Conservation (phyloP, 139 green algal species). For the Picochlorum sp. region DNA sequence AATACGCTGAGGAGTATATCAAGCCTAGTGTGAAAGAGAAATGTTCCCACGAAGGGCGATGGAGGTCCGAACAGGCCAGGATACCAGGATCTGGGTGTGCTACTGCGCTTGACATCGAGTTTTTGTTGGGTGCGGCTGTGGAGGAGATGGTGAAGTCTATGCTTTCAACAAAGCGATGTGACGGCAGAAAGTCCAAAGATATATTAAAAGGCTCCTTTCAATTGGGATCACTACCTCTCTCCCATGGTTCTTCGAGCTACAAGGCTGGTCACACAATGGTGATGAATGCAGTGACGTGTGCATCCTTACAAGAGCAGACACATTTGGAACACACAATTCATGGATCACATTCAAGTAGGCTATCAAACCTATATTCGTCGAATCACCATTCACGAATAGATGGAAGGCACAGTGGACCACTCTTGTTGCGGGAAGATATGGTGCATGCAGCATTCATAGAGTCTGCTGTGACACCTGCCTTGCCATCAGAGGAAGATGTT, state of each 20-base stretch:
- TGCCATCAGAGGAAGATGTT: slow-evolving; percentile 51
- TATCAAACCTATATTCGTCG: too few relatives aligned
- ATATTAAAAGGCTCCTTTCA: neutral
- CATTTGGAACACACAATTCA: too few relatives aligned
- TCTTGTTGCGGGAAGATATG: slow-evolving; percentile 62
- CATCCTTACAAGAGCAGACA: too few relatives aligned
- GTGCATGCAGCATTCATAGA: slow-evolving; percentile 87
- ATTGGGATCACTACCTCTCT: too few relatives aligned
- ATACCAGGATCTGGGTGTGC: slow-evolving; percentile 29
- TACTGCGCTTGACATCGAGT: slow-evolving; percentile 29
- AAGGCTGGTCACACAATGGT: too few relatives aligned
- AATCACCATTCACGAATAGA: too few relatives aligned
- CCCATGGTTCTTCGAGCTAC: too few relatives aligned
- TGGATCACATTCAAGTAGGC: too few relatives aligned
- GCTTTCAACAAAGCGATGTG: slow-evolving; percentile 22
- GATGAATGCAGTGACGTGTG: too few relatives aligned
- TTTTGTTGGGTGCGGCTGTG: slow-evolving; percentile 15
- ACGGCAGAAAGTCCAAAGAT: slow-evolving; percentile 32
- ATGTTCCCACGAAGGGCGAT: slow-evolving; percentile 6
- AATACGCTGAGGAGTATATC: neutral
- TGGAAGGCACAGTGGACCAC: too few relatives aligned
- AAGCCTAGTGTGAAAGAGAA: slow-evolving; percentile 9
- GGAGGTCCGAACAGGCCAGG: slow-evolving; percentile 20
- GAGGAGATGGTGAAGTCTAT: slow-evolving; percentile 11
- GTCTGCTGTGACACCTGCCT: slow-evolving; percentile 63